Evolutionary conservation across 1,284 basidiomycete genomes (phyloP).

Genomic region (Apiotrichum laibachii): DNA sequence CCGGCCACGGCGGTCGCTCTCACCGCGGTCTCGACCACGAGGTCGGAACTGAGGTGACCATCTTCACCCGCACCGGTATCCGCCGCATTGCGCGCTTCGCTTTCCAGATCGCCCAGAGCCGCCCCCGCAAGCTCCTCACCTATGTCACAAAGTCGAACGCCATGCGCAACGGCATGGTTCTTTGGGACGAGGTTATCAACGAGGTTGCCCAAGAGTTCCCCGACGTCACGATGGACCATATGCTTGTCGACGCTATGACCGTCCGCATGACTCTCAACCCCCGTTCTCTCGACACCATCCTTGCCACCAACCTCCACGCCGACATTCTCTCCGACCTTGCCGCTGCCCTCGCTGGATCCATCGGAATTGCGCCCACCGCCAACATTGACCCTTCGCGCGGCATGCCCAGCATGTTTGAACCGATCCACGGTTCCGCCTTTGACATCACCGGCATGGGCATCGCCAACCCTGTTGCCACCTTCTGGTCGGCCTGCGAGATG

Average conservation of each 20-base stretch:
- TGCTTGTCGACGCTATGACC: conserved; percentile 93
- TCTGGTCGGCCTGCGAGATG: conserved; percentile 88
- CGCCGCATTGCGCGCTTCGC: conserved; percentile 59
- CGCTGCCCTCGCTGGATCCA: conserved; percentile 98
- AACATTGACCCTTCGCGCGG: conserved; percentile 74
- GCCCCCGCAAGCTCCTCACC: conserved; percentile 56
- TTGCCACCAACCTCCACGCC: conserved; percentile 90
- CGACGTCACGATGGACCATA: conserved; percentile 78
- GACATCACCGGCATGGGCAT: conserved; percentile 79
- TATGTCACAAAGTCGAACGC: conserved; percentile 88
- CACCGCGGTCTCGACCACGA: conserved; percentile 41
- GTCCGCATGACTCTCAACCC: conserved; percentile 76
- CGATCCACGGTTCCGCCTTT: conserved; percentile 85
- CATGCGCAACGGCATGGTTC: conserved; percentile 76
- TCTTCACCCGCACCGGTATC: conserved; percentile 57
- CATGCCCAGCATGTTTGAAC: conserved; percentile 69
- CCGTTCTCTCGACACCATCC: conserved; percentile 87
- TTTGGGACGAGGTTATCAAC: conserved; percentile 89
- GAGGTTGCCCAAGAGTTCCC: conserved; percentile 82
- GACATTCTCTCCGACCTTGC: conserved; percentile 94
- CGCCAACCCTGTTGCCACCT: conserved; percentile 89
- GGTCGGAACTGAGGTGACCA: conserved; percentile 51
- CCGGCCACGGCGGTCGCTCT: conserved; percentile 56
- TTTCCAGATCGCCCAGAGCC: conserved; percentile 57
- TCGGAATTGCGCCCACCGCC: conserved; percentile 92